Percentiles rank a stretch among this genome's conserved stretches.
Evolutionary conservation across 371 early-diverging fungal species (phyloP).

Genomic region (Circinella minor): DNA sequence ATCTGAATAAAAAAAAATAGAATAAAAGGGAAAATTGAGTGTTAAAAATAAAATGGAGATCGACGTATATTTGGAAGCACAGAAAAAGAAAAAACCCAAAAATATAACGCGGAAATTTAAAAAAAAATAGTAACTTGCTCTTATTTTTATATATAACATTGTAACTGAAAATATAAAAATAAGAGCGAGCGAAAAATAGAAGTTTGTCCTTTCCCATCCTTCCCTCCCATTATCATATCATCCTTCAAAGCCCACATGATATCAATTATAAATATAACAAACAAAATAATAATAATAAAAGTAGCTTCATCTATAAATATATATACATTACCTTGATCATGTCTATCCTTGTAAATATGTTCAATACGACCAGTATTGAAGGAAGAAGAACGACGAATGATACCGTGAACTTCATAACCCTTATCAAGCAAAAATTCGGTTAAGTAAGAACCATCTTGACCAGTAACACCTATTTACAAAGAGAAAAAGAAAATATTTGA

Average conservation of each 20-base stretch:
- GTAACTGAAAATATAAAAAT: too few species aligned
- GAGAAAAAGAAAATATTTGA: too few species aligned
- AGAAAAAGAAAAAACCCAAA: background rate
- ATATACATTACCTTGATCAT: conserved; percentile 52
- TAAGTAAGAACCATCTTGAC: conserved; percentile 82
- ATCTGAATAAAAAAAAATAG: conserved; percentile 37
- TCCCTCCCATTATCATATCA: too few species aligned
- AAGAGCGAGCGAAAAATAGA: too few species aligned
- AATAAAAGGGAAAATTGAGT: background rate
- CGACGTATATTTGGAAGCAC: background rate
- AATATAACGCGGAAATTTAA: conserved; percentile 2
- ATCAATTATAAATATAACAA: background rate
- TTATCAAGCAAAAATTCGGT: conserved; percentile 73
- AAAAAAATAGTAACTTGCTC: background rate
- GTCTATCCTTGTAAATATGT: conserved; percentile 74
- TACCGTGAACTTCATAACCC: conserved; percentile 82
- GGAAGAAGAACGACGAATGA: conserved; percentile 79
- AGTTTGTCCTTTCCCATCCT: too few species aligned
- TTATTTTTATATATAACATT: background rate
- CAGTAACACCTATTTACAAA: conserved; percentile 66
- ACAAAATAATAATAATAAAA: background rate
- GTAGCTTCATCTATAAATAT: background rate
- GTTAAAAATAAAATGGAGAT: background rate
- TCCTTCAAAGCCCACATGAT: too few species aligned
- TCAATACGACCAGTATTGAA: conserved; percentile 82